Conservation (phyloP, 768 basidiomycete species). For the Trametes cingulata region DNA sequence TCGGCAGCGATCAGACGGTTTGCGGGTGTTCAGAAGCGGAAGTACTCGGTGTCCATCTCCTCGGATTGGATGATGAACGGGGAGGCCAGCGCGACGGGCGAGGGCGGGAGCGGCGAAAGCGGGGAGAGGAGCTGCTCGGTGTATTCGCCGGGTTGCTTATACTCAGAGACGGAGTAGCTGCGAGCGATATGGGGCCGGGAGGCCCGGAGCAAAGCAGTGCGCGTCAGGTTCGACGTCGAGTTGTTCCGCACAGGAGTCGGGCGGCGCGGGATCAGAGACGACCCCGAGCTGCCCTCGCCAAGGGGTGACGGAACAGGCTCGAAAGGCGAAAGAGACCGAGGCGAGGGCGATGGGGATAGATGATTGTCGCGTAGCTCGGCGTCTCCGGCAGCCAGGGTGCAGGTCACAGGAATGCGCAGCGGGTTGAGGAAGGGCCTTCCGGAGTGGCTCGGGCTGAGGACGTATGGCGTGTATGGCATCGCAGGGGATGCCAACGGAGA, state of each 20-base stretch:
- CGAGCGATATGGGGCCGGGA: constrained; percentile 2
- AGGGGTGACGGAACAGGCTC: background rate
- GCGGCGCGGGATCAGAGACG: background rate
- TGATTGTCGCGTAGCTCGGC: background rate
- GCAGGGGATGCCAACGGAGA: constrained; percentile 6
- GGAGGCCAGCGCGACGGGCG: constrained; percentile 9
- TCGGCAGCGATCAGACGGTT: no score
- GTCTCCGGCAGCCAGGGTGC: background rate
- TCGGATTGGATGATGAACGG: constrained; percentile 13
- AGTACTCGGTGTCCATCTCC: constrained; percentile 8
- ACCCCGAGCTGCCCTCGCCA: background rate
- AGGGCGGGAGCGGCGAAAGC: background rate
- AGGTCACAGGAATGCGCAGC: constrained; percentile 7
- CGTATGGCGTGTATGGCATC: constrained; percentile 1
- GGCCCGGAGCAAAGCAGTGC: constrained; percentile 10
- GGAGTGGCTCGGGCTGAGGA: background rate
- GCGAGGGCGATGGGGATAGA: constrained; percentile 3
- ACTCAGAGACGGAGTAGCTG: background rate
- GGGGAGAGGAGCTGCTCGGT: background rate
- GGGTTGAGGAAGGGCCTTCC: constrained; percentile 3
- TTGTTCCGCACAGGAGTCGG: constrained; percentile 1
- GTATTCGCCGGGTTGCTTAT: no score
- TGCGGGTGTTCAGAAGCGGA: background rate
- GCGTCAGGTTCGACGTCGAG: constrained; percentile 9
- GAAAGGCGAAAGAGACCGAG: constrained; percentile 2